These are phyloP conservation scores for Casuarina cunninghamiana DNA, from an alignment of 306 rosid species.

Conservation along the genomic window DNA sequence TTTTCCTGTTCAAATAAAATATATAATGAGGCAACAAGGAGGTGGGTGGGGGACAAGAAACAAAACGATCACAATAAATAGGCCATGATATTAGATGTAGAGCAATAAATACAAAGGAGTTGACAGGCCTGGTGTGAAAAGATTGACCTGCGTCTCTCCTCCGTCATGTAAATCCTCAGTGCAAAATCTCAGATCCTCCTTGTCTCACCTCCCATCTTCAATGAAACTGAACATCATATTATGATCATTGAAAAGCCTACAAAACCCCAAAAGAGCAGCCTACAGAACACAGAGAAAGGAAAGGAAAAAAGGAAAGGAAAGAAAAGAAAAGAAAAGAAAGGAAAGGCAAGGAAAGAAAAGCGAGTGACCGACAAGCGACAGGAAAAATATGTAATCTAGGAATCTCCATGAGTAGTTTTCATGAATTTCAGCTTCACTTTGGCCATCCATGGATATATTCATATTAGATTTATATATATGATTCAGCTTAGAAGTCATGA, in stretches of 20 bases:
- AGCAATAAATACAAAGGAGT: slow-evolving; percentile 58
- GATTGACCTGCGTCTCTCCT: slow-evolving; percentile 68
- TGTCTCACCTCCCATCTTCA: slow-evolving; percentile 31
- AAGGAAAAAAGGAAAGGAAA: slow-evolving; percentile 2
- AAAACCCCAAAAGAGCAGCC: slow-evolving; percentile 5
- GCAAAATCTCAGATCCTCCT: slow-evolving; percentile 34
- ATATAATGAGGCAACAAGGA: slow-evolving; percentile 32
- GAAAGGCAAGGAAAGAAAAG: too few species aligned
- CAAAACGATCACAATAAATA: slow-evolving; percentile 44
- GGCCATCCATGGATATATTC: slow-evolving; percentile 22
- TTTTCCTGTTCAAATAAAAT: neutral
- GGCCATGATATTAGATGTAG: slow-evolving; percentile 49
- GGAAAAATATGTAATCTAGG: too few species aligned
- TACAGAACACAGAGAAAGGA: slow-evolving; percentile 19
- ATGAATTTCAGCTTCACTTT: slow-evolving; percentile 5
- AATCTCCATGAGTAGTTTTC: slow-evolving; percentile 14
- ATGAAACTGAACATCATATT: slow-evolving; percentile 55
- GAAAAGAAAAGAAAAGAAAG: neutral
- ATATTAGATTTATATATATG: neutral
- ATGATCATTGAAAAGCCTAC: slow-evolving; percentile 52
- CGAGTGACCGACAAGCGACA: too few species aligned
- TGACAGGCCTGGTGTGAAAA: slow-evolving; percentile 54
- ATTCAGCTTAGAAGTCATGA: slow-evolving; percentile 57
- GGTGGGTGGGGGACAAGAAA: slow-evolving; percentile 43
- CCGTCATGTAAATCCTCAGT: slow-evolving; percentile 21